These are phyloP conservation scores for Selenicereus undatus DNA, from an alignment of 148 eudicot species.

Conservation along the genomic window DNA sequence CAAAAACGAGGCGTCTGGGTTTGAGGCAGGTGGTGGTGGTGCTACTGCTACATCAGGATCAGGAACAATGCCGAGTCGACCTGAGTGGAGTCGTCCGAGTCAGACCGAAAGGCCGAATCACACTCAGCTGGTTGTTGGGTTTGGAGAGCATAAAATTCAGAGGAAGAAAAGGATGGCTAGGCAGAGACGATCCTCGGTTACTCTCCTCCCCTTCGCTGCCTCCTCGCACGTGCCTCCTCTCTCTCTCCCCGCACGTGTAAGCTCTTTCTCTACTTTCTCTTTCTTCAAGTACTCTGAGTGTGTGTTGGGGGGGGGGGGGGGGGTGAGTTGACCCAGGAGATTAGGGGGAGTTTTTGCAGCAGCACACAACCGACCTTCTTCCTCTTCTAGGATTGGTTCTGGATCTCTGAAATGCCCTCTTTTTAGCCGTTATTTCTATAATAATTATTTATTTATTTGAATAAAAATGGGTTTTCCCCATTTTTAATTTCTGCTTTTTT, in stretches of 20 bases:
- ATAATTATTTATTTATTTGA: neutral
- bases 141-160: constrained; percentile 33
- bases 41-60: no score
- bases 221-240: constrained; percentile 37
- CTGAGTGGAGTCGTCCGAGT: constrained; percentile 19
- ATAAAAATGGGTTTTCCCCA: neutral
- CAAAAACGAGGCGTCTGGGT: constrained; percentile 10
- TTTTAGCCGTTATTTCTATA: constrained; percentile 7
- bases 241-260: constrained; percentile 47
- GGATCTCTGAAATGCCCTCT: constrained; percentile 6
- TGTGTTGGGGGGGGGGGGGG: neutral
- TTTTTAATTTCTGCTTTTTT: neutral
- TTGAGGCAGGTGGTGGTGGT: neutral
- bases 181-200: constrained; percentile 30
- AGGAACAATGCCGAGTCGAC: neutral
- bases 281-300: neutral
- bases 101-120: neutral
- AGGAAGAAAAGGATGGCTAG: constrained; percentile 39
- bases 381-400: neutral
- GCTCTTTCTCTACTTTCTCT: constrained; percentile 1
- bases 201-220: constrained; percentile 22
- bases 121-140: neutral
- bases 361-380: neutral
- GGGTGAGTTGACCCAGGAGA: constrained; percentile 4
- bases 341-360: constrained; percentile 1